Percentiles rank a stretch among this genome's conserved stretches.
These are phyloP conservation scores for Paecilomyces dactylethromorphus DNA, from an alignment of 2,329 filamentous ascomycete species.

Conservation along the genomic window DNA sequence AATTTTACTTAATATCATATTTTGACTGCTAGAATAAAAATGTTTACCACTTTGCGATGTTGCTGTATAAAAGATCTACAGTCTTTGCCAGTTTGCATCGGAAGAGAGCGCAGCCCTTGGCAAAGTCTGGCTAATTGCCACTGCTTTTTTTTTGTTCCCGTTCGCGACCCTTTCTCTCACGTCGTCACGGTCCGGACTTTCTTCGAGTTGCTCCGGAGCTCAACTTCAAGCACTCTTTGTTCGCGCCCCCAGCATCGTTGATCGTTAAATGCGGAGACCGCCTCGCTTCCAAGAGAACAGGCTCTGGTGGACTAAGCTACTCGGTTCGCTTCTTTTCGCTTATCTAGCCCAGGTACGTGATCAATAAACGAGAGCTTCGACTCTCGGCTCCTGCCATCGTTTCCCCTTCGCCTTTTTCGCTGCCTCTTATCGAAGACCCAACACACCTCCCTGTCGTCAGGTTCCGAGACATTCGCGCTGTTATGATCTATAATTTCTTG, in stretches of 20 bases:
- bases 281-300: constrained; percentile 10
- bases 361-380: constrained; percentile 7
- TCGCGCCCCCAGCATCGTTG: constrained; percentile 10
- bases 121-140: constrained; percentile 10
- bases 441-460: neutral
- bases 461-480: neutral
- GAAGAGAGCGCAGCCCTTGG: neutral
- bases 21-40: neutral
- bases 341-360: constrained; percentile 7
- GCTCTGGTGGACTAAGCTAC: constrained; percentile 18
- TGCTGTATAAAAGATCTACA: neutral
- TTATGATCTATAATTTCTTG: neutral
- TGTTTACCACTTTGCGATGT: neutral
- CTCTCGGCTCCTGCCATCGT: constrained; percentile 1
- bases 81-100: neutral
- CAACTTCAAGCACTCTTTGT: constrained; percentile 9
- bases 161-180: constrained; percentile 1
- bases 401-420: constrained; percentile 13
- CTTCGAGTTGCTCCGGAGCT: constrained; percentile 10
- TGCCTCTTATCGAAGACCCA: neutral
- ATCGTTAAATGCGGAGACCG: constrained; percentile 13
- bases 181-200: constrained; percentile 8
- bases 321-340: constrained; percentile 15
- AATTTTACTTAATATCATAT: too few species aligned
- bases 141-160: constrained; percentile 21